phyloP scores from a whole-genome alignment of 768 basidiomycete species.

The Harrya chromipes region DNA sequence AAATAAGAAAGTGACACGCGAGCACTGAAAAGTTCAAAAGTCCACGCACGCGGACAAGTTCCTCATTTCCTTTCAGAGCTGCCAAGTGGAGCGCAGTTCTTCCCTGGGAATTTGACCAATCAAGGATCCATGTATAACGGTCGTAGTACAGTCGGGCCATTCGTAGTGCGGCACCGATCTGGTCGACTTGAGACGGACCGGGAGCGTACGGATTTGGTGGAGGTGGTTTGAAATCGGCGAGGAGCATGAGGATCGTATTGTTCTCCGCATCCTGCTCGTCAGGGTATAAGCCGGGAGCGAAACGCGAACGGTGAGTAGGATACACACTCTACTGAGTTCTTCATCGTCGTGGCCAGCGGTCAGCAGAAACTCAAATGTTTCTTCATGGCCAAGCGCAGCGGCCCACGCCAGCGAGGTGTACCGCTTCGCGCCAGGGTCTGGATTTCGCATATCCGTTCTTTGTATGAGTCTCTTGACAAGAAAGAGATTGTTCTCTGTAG shows the following conservation, averaged over 20 bases:
- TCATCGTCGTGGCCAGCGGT: constrained; percentile 89
- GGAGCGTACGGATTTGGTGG: constrained; percentile 44
- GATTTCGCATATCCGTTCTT: constrained; percentile 87
- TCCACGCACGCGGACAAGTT: constrained; percentile 72
- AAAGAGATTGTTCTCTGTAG: constrained; percentile 88
- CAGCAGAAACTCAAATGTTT: constrained; percentile 90
- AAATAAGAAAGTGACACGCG: constrained; percentile 15
- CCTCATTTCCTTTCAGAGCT: constrained; percentile 84
- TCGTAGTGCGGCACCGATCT: constrained; percentile 68
- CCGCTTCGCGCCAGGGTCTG: constrained; percentile 69
- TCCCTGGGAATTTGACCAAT: constrained; percentile 90
- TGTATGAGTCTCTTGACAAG: constrained; percentile 86
- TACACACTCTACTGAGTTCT: constrained; percentile 81
- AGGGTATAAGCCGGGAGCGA: constrained; percentile 16
- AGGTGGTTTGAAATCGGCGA: constrained; percentile 76
- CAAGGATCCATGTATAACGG: constrained; percentile 80
- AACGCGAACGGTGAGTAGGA: constrained; percentile 4
- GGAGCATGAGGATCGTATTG: constrained; percentile 88
- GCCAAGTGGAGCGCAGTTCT: constrained; percentile 90
- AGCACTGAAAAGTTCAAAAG: constrained; percentile 8
- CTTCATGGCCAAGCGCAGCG: constrained; percentile 82
- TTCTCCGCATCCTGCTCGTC: constrained; percentile 77
- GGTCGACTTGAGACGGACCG: constrained; percentile 52
- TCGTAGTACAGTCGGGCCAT: constrained; percentile 89
- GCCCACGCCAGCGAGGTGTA: constrained; percentile 93